phyloP scores from a whole-genome alignment of 805 yeast genomes.

The Metschnikowia vanudenii region DNA sequence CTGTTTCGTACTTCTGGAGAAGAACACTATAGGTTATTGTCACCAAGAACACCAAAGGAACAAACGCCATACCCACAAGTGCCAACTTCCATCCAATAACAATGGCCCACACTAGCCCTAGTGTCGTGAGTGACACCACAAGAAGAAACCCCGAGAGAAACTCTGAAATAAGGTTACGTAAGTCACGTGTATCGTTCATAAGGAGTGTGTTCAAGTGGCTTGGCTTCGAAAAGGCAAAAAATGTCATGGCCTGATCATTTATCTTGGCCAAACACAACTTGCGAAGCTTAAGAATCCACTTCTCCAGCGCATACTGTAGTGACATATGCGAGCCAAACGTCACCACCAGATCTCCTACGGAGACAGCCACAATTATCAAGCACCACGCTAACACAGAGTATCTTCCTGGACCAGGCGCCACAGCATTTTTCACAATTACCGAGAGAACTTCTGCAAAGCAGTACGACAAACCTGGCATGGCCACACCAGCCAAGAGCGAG shows the following conservation, averaged over 20 bases:
- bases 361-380: constrained; percentile 68
- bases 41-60: constrained; percentile 58
- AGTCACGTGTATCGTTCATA: constrained; percentile 79
- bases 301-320: constrained; percentile 61
- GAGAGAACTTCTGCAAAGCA: constrained; percentile 67
- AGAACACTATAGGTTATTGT: constrained; percentile 52
- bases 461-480: constrained; percentile 77
- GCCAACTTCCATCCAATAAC: constrained; percentile 83
- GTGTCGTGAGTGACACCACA: constrained; percentile 49
- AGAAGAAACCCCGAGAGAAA: constrained; percentile 56
- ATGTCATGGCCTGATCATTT: constrained; percentile 49
- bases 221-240: constrained; percentile 48
- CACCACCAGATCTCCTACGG: constrained; percentile 59
- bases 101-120: constrained; percentile 78
- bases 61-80: constrained; percentile 73
- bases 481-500: constrained; percentile 57
- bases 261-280: constrained; percentile 47
- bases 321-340: constrained; percentile 50
- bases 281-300: constrained; percentile 61
- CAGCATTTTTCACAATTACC: constrained; percentile 40
- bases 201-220: constrained; percentile 63
- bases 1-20: constrained; percentile 55
- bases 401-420: constrained; percentile 28
- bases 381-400: constrained; percentile 38
- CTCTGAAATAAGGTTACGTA: constrained; percentile 62